Conservation (phyloP, 768 basidiomycete genomes). For the Pleurotus sapidus region DNA sequence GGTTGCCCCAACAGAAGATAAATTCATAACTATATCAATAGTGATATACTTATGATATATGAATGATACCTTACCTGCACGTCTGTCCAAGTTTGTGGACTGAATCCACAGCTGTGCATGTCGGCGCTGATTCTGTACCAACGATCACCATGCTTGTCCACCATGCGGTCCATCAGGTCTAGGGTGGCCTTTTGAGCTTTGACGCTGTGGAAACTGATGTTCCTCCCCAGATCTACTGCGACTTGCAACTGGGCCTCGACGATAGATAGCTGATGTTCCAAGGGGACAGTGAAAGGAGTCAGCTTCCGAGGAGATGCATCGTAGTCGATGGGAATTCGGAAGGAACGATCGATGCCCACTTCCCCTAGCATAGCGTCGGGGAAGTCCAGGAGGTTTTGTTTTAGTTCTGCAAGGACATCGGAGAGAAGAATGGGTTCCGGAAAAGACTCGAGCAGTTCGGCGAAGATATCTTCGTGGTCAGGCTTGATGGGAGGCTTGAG, state of each 20-base stretch:
- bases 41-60: background rate
- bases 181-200: slow-evolving; percentile 68
- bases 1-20: background rate
- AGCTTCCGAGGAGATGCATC: slow-evolving; percentile 48
- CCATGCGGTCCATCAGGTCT: slow-evolving; percentile 61
- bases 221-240: slow-evolving; percentile 76
- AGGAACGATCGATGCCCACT: slow-evolving; percentile 84
- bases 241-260: slow-evolving; percentile 81
- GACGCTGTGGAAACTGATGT: slow-evolving; percentile 87
- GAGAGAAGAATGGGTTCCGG: slow-evolving; percentile 69
- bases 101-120: slow-evolving; percentile 88
- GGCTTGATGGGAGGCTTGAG: slow-evolving; percentile 26
- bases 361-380: slow-evolving; percentile 87
- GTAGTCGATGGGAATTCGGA: slow-evolving; percentile 66
- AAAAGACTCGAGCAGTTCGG: slow-evolving; percentile 56
- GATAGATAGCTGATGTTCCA: slow-evolving; percentile 79
- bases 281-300: slow-evolving; percentile 75
- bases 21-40: too few relatives aligned
- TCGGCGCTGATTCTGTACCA: slow-evolving; percentile 79
- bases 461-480: slow-evolving; percentile 40
- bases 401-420: slow-evolving; percentile 59
- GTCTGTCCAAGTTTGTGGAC: slow-evolving; percentile 67
- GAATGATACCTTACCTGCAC: slow-evolving; percentile 58
- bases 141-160: slow-evolving; percentile 47
- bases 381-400: slow-evolving; percentile 54